A percentile compares a stretch with the other conserved stretches of the same genome.
phyloP scores from a whole-genome alignment of 2,329 filamentous ascomycete species.

The Botryotinia calthae region DNA sequence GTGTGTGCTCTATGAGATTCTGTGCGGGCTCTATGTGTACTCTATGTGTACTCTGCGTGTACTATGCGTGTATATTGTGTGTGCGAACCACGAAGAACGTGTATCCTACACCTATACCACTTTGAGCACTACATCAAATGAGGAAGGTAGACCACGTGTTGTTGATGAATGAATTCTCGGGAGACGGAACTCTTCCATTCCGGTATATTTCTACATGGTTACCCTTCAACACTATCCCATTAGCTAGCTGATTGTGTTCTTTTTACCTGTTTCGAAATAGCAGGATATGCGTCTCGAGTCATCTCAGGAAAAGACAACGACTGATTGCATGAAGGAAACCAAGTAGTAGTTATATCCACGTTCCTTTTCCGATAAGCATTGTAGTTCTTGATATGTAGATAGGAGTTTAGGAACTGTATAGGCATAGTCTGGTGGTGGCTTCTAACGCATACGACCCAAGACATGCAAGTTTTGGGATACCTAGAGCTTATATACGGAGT shows the following conservation, averaged over 20 bases:
- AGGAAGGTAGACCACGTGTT: background rate
- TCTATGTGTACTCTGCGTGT: no score
- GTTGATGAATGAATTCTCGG: background rate
- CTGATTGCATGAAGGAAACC: slow-evolving; percentile 11
- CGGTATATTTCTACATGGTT: background rate
- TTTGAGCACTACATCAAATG: background rate
- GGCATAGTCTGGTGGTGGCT: slow-evolving; percentile 4
- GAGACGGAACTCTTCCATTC: background rate
- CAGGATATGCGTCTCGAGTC: background rate
- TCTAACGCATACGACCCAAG: background rate
- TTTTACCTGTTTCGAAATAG: background rate
- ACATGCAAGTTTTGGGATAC: slow-evolving; percentile 1
- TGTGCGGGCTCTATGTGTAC: no score
- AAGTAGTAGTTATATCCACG: slow-evolving; percentile 15
- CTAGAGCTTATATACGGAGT: background rate
- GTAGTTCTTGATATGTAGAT: background rate
- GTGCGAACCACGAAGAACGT: background rate
- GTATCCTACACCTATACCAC: background rate
- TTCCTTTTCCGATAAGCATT: slow-evolving; percentile 12
- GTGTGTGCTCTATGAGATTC: no score
- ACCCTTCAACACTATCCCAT: background rate
- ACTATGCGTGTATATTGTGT: no score
- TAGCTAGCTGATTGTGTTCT: background rate
- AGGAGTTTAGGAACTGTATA: background rate
- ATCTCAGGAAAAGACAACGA: background rate